phyloP scores from a whole-genome alignment of 768 basidiomycete species.

The Cantharellus anzutake region DNA sequence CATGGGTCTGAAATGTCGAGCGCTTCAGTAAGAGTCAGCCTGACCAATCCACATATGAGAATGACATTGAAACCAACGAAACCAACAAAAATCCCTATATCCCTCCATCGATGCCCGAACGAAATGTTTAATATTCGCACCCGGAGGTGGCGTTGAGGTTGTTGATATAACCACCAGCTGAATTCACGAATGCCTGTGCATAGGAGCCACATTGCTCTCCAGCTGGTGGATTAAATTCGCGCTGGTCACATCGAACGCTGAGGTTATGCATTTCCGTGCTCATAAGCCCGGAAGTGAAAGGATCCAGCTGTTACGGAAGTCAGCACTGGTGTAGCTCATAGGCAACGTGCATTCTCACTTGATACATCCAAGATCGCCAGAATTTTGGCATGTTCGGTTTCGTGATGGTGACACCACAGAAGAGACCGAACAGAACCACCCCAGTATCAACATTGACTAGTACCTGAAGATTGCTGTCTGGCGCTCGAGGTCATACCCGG shows the following conservation, averaged over 20 bases:
- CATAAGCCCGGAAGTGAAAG: conserved; percentile 58
- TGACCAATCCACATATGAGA: conserved; percentile 19
- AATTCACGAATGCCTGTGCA: conserved; percentile 43
- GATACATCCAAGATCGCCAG: conserved; percentile 67
- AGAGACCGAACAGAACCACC: conserved; percentile 12
- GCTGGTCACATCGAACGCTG: neutral
- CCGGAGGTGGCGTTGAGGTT: conserved; percentile 36
- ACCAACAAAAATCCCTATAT: conserved; percentile 44
- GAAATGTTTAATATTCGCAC: conserved; percentile 62
- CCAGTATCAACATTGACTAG: too few relatives aligned
- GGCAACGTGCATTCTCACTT: neutral
- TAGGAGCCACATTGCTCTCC: conserved; percentile 56
- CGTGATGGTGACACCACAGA: conserved; percentile 50
- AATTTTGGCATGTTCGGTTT: conserved; percentile 28
- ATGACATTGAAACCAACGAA: conserved; percentile 29
- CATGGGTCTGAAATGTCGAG: too few relatives aligned
- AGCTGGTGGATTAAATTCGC: conserved; percentile 42
- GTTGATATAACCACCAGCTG: conserved; percentile 54
- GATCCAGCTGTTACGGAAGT: conserved; percentile 21
- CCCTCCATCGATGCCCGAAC: conserved; percentile 44
- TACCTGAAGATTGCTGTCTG: conserved; percentile 20
- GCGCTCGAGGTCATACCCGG: conserved; percentile 50
- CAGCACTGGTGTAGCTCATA: neutral
- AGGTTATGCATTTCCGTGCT: conserved; percentile 46
- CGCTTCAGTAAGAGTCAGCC: too few relatives aligned